Base-by-base conservation (phyloP, 2,329 filamentous ascomycete genomes). In the Monosporascus sp. region DNA sequence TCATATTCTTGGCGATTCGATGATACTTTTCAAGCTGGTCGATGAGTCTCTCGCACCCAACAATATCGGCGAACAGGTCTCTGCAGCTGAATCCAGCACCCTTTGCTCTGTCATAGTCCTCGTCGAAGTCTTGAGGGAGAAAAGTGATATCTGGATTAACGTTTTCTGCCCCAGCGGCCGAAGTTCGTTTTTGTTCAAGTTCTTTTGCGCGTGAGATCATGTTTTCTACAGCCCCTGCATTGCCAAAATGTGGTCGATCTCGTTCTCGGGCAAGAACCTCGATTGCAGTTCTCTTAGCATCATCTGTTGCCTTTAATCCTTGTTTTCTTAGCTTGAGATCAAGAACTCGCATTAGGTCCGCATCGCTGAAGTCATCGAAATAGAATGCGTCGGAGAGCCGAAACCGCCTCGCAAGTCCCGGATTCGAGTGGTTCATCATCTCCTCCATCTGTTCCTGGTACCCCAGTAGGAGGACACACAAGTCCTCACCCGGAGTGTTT, bases 371-470 rank as follows among this genome's bases (percentile, higher is more conserved):
- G 63, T 91, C 86, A 19, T 88, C 80, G 61, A 91, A 92, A 0
- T 67, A 64, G 58, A 91, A 91, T 0, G 83, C 85, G 1, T 78
- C 76, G 0, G 78, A 73, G 0, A 89, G 65, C 0, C 83, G 83
- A 54, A 91, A 91, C 0, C 88, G 77, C 27, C 88, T 73, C 3
- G 74, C 76, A 0, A 91, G 74, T 0, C 88, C 88, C 0, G 87
- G 87, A 54, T 91, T 91, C 48, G 83, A 81, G 34, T 86, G 85
- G n/a, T 84, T 81, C 56, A 91, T 85, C 86, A 91, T 90, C 0
- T 78, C 71, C 50, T 83, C 76, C 82, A 92, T 88, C 58, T 86
- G 75, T 0, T 85, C 80, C 48, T 82, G 77, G 68, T 91, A 91
- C 0, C 88, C 88, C 0, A 90, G 73, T 0, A 91, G 73, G 0